These are phyloP conservation scores for Globisporangium yorkense DNA, from an alignment of 352 stramenopile genomes.

Conservation along the genomic window DNA sequence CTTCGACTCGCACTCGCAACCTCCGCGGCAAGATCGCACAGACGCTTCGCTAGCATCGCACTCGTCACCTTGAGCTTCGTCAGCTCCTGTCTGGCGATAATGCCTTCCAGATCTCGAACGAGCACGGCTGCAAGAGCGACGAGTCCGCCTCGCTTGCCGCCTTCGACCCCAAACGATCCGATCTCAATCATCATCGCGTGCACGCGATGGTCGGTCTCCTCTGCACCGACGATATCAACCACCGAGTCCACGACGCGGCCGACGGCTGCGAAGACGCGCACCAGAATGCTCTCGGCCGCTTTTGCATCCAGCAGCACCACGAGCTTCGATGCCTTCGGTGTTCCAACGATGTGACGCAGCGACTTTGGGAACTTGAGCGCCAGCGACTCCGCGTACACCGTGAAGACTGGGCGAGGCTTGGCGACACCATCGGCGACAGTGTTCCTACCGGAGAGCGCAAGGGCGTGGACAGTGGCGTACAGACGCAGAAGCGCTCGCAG, in stretches of 20 bases:
- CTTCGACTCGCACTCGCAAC: neutral
- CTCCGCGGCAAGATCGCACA: constrained; percentile 23
- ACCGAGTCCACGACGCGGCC: constrained; percentile 20
- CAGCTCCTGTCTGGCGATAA: constrained; percentile 23
- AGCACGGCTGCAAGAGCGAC: constrained; percentile 23
- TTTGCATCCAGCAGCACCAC: constrained; percentile 37
- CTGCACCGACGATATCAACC: constrained; percentile 1
- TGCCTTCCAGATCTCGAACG: constrained; percentile 28
- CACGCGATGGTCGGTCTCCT: constrained; percentile 17
- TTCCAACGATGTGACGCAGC: constrained; percentile 26
- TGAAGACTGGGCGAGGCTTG: constrained; percentile 23
- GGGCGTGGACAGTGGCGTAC: constrained; percentile 28
- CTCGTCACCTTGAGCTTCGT: constrained; percentile 38
- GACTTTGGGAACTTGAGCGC: constrained; percentile 30
- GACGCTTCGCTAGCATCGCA: constrained; percentile 30
- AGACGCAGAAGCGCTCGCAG: constrained; percentile 29
- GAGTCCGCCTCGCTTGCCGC: constrained; percentile 15
- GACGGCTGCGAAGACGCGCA: constrained; percentile 34
- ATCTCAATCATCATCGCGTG: constrained; percentile 1
- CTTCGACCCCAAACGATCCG: neutral
- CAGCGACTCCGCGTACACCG: constrained; percentile 44
- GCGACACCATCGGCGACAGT: neutral
- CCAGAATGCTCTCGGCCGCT: constrained; percentile 30
- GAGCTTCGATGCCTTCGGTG: constrained; percentile 17
- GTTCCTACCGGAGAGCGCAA: neutral